Base-by-base conservation (phyloP, 1,284 basidiomycete species). In the Blastosporella zonata region DNA sequence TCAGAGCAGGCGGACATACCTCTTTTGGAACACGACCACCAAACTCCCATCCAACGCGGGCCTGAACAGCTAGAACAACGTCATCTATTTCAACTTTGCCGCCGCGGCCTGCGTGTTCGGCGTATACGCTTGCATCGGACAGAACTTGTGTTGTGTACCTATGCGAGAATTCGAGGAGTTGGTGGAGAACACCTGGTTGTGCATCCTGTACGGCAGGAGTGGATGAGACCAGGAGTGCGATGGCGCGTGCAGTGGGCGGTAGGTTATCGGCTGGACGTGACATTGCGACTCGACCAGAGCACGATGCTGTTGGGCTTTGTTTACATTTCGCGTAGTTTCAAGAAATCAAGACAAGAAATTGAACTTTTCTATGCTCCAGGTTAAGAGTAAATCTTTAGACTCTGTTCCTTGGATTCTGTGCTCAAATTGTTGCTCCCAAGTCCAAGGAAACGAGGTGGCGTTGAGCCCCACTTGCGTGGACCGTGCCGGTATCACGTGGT, bases 131-230 rank as follows among this genome's bases (percentile, higher is more conserved):
- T 9, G 95, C 93, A 64, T 96, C 92, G 6, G 86, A 85, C 36
- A 99, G 73, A 12, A 97, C 88, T 57, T 98, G 94, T 22, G 87
- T 79, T 0, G 94, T 94, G 69, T 99, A 99, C 69, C 96, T 79
- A 66, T 97, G 88, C 0, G 96, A 86, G 65, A 99, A 97, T 69
- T 99, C 96, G 47, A 98, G 82, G 3, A 99, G 80, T 65, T 97
- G 95, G 59, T 96, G 89, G 1, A 99, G 78, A 2, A 98, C 96
- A 2, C 87, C 87, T 5, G 95, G 94, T 59, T 98, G 94, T 5
- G 90, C 86, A 69, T 98, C 95, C 55, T 93, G 85, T 0, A 98
- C 87, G 3, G 86, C 79, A 3, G 96, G 94, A n/a, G 93, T 93
- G 0, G 93, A 90, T 2, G 95, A 91, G 21, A 98, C 79, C 27